Evolutionary conservation across 139 green algal genomes (phyloP).

Genomic region (Chlamydomonas schloesseri): DNA sequence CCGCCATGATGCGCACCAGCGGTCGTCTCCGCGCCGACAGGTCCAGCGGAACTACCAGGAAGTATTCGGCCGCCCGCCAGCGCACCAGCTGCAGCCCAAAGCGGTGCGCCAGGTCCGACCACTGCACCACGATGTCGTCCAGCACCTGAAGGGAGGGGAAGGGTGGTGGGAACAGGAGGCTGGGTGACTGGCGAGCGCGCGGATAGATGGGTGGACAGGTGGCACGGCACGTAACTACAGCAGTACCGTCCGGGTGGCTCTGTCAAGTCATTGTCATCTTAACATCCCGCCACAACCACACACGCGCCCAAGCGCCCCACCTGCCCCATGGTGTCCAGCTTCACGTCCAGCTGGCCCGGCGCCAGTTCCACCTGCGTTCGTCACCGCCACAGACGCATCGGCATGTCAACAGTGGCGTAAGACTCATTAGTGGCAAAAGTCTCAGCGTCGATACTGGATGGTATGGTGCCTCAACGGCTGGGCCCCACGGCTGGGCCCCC

Average conservation of each 20-base stretch:
- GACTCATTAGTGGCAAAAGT: no score
- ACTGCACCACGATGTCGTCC: conserved; percentile 54
- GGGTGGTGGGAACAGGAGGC: not conserved
- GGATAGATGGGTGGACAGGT: no score
- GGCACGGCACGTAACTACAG: no score
- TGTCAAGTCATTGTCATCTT: no score
- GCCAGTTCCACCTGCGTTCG: conserved; percentile 50
- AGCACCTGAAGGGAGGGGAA: conserved; percentile 13
- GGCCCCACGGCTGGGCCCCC: no score
- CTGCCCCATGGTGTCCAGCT: conserved; percentile 35
- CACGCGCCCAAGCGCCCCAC: not conserved
- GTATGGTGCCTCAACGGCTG: no score
- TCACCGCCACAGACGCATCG: no score
- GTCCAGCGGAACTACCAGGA: conserved; percentile 42
- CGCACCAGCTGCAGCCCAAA: conserved; percentile 45
- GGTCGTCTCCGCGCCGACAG: not conserved
- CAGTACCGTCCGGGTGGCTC: no score
- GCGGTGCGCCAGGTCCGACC: conserved; percentile 37
- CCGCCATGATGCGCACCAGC: conserved; percentile 45
- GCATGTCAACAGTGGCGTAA: no score
- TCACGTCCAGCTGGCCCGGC: conserved; percentile 38
- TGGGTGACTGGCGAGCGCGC: no score
- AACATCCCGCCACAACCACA: no score
- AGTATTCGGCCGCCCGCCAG: conserved; percentile 32
- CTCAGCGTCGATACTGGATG: no score